Conservation (phyloP, 148 eudicot genomes). For the Pharnaceum exiguum region DNA sequence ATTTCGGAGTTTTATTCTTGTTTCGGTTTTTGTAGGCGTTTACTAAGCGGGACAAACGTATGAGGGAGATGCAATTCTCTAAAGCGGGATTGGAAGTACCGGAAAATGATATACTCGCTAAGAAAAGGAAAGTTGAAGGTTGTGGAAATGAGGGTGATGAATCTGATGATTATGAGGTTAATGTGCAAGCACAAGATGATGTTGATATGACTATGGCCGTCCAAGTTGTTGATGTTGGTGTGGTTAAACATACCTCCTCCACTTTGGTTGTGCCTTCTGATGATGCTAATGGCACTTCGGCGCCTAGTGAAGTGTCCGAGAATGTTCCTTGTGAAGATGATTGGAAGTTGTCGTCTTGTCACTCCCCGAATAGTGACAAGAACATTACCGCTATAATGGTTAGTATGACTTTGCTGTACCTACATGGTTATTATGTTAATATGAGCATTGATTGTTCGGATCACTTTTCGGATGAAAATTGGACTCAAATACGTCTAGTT, state of each 20-base stretch:
- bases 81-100: conserved; percentile 61
- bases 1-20: not conserved
- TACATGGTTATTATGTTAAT: not conserved
- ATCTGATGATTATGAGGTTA: conserved; percentile 3
- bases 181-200: conserved; percentile 1
- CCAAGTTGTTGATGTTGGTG: conserved; percentile 16
- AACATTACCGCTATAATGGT: conserved; percentile 23
- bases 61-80: conserved; percentile 63
- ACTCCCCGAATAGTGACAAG: conserved; percentile 3
- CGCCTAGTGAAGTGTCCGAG: conserved; percentile 9
- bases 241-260: not conserved
- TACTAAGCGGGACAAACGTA: conserved; percentile 63
- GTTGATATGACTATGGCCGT: conserved; percentile 4
- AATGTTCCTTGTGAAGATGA: conserved; percentile 25
- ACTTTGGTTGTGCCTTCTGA: conserved; percentile 20
- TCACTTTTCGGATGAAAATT: not conserved
- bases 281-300: conserved; percentile 13
- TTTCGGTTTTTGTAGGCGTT: conserved; percentile 38
- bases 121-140: conserved; percentile 33
- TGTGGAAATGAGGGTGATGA: conserved; percentile 24
- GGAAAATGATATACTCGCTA: conserved; percentile 28
- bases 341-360: conserved; percentile 12
- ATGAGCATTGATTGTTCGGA: not conserved
- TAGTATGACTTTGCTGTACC: too few relatives aligned
- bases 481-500: too few relatives aligned